Base-by-base conservation (phyloP, 2,329 filamentous ascomycete genomes). In the Aspergillus spinulosporus region DNA sequence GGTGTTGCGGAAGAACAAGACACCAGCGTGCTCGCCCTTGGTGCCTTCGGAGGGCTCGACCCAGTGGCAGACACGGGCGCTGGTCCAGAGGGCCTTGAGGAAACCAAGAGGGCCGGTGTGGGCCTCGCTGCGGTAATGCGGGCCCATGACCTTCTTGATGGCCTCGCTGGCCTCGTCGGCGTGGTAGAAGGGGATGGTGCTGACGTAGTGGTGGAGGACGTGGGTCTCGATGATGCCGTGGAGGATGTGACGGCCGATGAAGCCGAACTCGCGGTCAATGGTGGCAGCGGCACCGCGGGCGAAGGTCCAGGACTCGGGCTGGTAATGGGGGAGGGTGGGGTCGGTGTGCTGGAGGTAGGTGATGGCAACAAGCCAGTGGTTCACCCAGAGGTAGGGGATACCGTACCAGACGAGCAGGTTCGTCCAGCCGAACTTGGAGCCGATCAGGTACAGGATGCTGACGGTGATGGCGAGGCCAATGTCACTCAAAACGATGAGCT, bases 311-410 rank as follows among this genome's bases (percentile, higher is more conserved):
- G 88, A 84, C 62, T 89, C 83, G 59, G 86, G 84, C 55, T 87
- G 84, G 83, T 97, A 97, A 83, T 97, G 93, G 59, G 93, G 93
- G 45, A 97, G 88, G 42, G 88, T 86, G 47, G 92, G 92, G 74
- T 97, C 92, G 71, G 93, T 97, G 84, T 97, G 93, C 79, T 97
- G 93, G 61, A 97, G 86, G 84, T 87, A 97, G 66, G 93, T 97
- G 76, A 97, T 97, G 74, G 92, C 92, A 65, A 97, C 92, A 55
- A 97, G 88, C 93, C 93, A 97, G 85, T 97, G 92, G 84, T 97
- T 96, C 55, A 97, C 92, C 93, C 93, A 97, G 59, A 97, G 82
- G 75, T 97, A 99, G 37, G 94, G 94, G 57, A 95, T 72, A 70
- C 93, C 86, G 79, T 99, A 99, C 93, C 94, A 97, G 61, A 99